These are phyloP conservation scores for Plenodomus biglobosus DNA, from an alignment of 2,329 filamentous ascomycete genomes.

Conservation along the genomic window DNA sequence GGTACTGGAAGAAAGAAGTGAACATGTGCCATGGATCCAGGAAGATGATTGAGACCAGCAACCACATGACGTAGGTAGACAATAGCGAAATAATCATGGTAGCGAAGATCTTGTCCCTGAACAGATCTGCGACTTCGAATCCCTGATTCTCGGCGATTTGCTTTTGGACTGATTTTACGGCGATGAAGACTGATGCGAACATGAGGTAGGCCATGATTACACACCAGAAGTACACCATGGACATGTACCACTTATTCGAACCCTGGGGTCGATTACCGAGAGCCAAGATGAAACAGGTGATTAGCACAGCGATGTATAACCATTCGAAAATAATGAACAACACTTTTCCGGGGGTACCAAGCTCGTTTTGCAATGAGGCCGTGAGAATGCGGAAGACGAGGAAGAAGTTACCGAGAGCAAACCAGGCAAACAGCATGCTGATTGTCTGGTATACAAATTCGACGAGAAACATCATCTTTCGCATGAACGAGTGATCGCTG, in stretches of 20 bases:
- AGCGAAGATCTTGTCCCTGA: slow-evolving; percentile 87
- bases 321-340: slow-evolving; percentile 92
- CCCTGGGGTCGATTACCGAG: slow-evolving; percentile 94
- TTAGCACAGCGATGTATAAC: slow-evolving; percentile 87
- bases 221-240: slow-evolving; percentile 98
- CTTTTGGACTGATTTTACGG: slow-evolving; percentile 77
- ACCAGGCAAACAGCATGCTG: slow-evolving; percentile 99
- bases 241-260: slow-evolving; percentile 89
- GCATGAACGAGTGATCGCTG: slow-evolving; percentile 81
- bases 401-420: slow-evolving; percentile 98
- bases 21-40: slow-evolving; percentile 99
- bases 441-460: slow-evolving; percentile 94
- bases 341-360: slow-evolving; percentile 76
- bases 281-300: slow-evolving; percentile 92
- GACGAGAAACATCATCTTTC: slow-evolving; percentile 86
- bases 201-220: slow-evolving; percentile 90
- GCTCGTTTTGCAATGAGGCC: slow-evolving; percentile 75
- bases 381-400: slow-evolving; percentile 97
- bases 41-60: slow-evolving; percentile 89
- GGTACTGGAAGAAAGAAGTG: slow-evolving; percentile 90
- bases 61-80: slow-evolving; percentile 91
- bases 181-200: slow-evolving; percentile 94
- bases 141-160: slow-evolving; percentile 63
- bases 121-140: slow-evolving; percentile 72
- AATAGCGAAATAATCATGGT: slow-evolving; percentile 89